Conservation (phyloP, 495 filamentous ascomycete genomes). For the Aspergillus leporis region DNA sequence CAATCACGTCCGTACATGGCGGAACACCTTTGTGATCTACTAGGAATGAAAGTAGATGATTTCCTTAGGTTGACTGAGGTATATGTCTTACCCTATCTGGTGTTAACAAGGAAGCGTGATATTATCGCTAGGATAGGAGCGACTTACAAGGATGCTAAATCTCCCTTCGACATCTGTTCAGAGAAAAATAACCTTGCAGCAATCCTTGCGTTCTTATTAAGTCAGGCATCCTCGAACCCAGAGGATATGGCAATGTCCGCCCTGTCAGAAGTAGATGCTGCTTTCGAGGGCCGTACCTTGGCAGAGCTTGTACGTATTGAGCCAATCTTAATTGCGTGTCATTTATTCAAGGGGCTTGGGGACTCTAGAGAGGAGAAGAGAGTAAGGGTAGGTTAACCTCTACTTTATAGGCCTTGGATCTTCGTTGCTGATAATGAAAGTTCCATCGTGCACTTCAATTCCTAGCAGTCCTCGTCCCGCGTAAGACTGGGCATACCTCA, state of each 20-base stretch:
- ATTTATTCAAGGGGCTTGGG: conserved; percentile 79
- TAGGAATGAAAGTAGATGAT: conserved; percentile 68
- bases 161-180: conserved; percentile 57
- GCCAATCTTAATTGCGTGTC: conserved; percentile 70
- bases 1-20: conserved; percentile 77
- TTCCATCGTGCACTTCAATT: conserved; percentile 64
- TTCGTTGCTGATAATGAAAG: conserved; percentile 40
- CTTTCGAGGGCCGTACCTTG: conserved; percentile 65
- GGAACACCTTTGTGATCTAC: conserved; percentile 74
- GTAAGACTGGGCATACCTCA: conserved; percentile 47
- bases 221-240: conserved; percentile 66
- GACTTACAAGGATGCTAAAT: conserved; percentile 62
- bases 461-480: conserved; percentile 64
- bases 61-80: conserved; percentile 78
- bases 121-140: conserved; percentile 79
- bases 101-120: conserved; percentile 73
- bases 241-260: conserved; percentile 68
- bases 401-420: conserved; percentile 1
- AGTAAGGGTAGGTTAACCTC: conserved; percentile 45
- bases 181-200: conserved; percentile 71
- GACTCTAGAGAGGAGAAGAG: conserved; percentile 65
- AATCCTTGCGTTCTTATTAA: conserved; percentile 76
- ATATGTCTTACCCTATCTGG: conserved; percentile 81
- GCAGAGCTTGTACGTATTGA: conserved; percentile 72
- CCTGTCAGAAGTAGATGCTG: conserved; percentile 63